Evolutionary conservation across 768 basidiomycete species (phyloP).

Genomic region (Kwoniella bestiolae): DNA sequence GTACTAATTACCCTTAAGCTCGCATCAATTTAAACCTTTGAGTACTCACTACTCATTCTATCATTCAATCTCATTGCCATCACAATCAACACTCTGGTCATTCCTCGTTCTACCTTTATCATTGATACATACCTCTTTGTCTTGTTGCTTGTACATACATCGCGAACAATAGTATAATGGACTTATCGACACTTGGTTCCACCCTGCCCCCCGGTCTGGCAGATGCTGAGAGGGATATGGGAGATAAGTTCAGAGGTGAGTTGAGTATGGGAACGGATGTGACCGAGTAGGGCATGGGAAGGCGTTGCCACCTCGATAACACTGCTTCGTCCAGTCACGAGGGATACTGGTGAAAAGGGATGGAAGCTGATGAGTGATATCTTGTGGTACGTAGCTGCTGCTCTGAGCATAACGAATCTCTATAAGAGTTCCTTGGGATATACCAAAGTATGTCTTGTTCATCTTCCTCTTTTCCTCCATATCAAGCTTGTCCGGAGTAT

Average conservation of each 20-base stretch:
- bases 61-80: not conserved
- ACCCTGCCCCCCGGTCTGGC: conserved; percentile 48
- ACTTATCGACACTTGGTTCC: conserved; percentile 43
- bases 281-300: not conserved
- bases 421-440: conserved; percentile 47
- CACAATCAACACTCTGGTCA: not conserved
- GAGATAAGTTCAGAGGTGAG: conserved; percentile 54
- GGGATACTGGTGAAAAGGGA: not conserved
- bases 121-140: not conserved
- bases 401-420: conserved; percentile 51
- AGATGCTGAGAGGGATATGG: conserved; percentile 53
- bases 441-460: conserved; percentile 41
- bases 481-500: too few species aligned
- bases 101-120: not conserved
- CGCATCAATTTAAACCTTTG: not conserved
- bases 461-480: not conserved
- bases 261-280: not conserved
- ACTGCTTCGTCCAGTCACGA: too few species aligned
- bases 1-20: not conserved
- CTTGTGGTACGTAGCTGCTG: conserved; percentile 34
- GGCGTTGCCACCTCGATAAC: conserved; percentile 1
- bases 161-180: conserved; percentile 28
- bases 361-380: not conserved
- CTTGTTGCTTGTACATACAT: conserved; percentile 1
- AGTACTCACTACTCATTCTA: not conserved